Percentiles rank a stretch among this genome's conserved stretches.
Conservation (phyloP, 73 alveolate species). For the Breviolum minutum region DNA sequence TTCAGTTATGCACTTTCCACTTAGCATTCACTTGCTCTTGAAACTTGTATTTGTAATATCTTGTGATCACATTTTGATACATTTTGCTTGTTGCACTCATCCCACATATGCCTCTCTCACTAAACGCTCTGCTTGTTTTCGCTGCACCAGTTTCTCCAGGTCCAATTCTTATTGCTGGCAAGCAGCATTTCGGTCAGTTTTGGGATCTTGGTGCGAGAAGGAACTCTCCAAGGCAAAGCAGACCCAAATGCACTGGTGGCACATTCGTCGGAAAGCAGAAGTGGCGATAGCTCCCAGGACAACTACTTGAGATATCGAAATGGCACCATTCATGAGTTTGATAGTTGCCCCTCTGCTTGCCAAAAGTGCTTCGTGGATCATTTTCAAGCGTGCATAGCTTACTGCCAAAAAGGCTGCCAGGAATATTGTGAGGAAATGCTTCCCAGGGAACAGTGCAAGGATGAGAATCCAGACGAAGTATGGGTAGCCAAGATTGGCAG, state of each 20-base stretch:
- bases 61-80: too few relatives aligned
- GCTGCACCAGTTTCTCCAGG: too few relatives aligned
- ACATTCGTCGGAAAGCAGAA: not conserved
- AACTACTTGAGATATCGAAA: not conserved
- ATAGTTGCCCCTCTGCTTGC: slow-evolving; percentile 2
- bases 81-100: too few relatives aligned
- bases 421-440: slow-evolving; percentile 7
- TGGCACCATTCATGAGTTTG: not conserved
- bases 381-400: not conserved
- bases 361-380: slow-evolving; percentile 7
- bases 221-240: not conserved
- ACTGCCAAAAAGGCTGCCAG: slow-evolving; percentile 13
- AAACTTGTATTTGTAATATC: too few relatives aligned
- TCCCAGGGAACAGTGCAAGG: not conserved
- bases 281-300: not conserved
- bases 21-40: too few relatives aligned
- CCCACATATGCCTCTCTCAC: too few relatives aligned
- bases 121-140: too few relatives aligned
- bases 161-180: too few relatives aligned
- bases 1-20: too few relatives aligned
- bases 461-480: slow-evolving; percentile 1
- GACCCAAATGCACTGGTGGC: not conserved
- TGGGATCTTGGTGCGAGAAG: slow-evolving; percentile 18
- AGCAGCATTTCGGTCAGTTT: too few relatives aligned
- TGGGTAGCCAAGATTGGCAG: slow-evolving; percentile 35